These are phyloP conservation scores for Prunus campanulata DNA, from an alignment of 306 rosid species.

Conservation along the genomic window DNA sequence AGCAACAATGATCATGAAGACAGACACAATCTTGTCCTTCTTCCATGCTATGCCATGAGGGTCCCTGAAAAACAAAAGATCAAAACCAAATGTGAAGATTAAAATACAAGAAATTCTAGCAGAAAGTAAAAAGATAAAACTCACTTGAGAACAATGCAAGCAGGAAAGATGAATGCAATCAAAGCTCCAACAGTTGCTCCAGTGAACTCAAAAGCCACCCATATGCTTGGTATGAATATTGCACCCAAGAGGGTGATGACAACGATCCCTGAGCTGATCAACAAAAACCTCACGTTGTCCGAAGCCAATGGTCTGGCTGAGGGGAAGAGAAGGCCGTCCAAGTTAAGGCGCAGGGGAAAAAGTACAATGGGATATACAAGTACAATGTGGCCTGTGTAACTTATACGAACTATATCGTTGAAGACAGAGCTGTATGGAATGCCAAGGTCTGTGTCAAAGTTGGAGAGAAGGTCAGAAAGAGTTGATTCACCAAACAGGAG, in stretches of 20 bases:
- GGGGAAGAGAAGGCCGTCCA: slow-evolving; percentile 42
- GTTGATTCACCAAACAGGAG: slow-evolving; percentile 40
- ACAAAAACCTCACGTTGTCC: slow-evolving; percentile 31
- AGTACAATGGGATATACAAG: slow-evolving; percentile 34
- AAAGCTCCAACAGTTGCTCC: slow-evolving; percentile 48
- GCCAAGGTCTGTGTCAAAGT: slow-evolving; percentile 33
- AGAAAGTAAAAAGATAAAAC: slow-evolving; percentile 3
- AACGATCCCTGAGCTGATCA: slow-evolving; percentile 25
- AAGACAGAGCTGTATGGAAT: slow-evolving; percentile 29
- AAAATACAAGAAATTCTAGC: neutral
- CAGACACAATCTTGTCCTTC: slow-evolving; percentile 23
- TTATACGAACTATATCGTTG: slow-evolving; percentile 31
- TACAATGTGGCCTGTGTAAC: slow-evolving; percentile 32
- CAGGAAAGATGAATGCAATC: slow-evolving; percentile 51
- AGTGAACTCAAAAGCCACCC: slow-evolving; percentile 51
- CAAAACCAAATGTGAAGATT: neutral
- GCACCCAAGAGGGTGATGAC: slow-evolving; percentile 39
- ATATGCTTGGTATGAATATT: slow-evolving; percentile 43
- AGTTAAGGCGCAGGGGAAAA: slow-evolving; percentile 32
- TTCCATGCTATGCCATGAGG: slow-evolving; percentile 25
- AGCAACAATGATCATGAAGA: slow-evolving; percentile 26
- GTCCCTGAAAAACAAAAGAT: slow-evolving; percentile 21
- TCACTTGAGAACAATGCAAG: slow-evolving; percentile 36
- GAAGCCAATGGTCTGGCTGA: slow-evolving; percentile 24
- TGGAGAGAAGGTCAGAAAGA: slow-evolving; percentile 33